A percentile compares a stretch with the other conserved stretches of the same genome.
Evolutionary conservation across 2,329 filamentous ascomycete species (phyloP).

Genomic region (Orbilia oligospora): DNA sequence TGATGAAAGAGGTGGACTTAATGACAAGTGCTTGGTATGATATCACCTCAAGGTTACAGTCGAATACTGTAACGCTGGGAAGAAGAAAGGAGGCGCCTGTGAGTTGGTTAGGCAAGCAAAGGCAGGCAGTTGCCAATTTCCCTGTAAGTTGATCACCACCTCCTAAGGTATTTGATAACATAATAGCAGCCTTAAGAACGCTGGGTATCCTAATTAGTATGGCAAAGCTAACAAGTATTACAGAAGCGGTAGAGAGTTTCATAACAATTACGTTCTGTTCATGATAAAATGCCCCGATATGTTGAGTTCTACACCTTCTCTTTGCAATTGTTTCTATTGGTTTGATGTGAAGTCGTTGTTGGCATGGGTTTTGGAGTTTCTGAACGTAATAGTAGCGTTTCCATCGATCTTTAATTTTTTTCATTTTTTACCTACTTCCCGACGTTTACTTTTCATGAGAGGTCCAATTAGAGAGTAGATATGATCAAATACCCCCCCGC

Average conservation of each 20-base stretch:
- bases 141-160: constrained; percentile 34
- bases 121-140: constrained; percentile 66
- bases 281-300: constrained; percentile 6
- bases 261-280: constrained; percentile 10
- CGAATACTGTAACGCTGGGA: constrained; percentile 84
- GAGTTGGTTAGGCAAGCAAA: constrained; percentile 88
- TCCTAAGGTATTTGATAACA: background rate
- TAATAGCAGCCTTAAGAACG: background rate
- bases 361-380: constrained; percentile 62
- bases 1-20: constrained; percentile 82
- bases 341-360: constrained; percentile 37
- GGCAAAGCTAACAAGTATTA: constrained; percentile 1
- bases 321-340: background rate
- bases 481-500: constrained; percentile 19
- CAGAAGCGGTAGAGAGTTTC: constrained; percentile 19
- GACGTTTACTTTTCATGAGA: background rate
- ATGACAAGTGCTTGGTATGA: constrained; percentile 91
- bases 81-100: constrained; percentile 80
- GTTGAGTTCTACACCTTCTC: background rate
- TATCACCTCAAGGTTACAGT: constrained; percentile 82
- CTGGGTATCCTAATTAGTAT: background rate
- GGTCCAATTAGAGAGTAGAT: constrained; percentile 23
- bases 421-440: background rate
- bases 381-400: constrained; percentile 26
- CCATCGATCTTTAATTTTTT: background rate